Base-by-base conservation (phyloP, 1,284 basidiomycete species). In the Marasmius tenuissimus region DNA sequence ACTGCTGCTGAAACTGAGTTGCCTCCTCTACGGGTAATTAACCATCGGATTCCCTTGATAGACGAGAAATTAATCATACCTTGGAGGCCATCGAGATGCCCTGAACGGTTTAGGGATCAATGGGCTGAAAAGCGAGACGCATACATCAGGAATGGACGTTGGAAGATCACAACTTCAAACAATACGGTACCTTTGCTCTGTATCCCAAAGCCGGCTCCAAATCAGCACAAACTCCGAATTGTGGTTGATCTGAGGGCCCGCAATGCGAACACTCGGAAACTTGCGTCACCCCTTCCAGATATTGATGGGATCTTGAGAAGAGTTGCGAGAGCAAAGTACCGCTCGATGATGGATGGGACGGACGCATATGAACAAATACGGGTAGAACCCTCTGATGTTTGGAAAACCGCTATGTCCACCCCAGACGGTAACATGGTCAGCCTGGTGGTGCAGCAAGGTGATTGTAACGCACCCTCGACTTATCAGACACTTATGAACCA, bases 311-410 rank as follows among this genome's bases (percentile, higher is more conserved):
- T 62, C 69, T 5, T 76, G 75, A 65, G 66, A 65, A 7, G 62
- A 73, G 18, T 78, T 72, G 76, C 47, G 74, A 12, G 73, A 75
- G 34, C 57, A 62, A 9, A 47, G 77, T 5, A 66, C 60, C 34
- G 73, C 72, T n/a, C 33, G 14, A 27, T 49, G n/a, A 12, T 42
- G n/a, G 40, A 42, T 6, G 40, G 40, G 2, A 42, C 11, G n/a
- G 40, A 4, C 75, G 65, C 70, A 0, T 75, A 77, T 42, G 62
- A 74, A 38, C 70, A 77, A 45, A 72, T 76, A 11, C 35, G 62
- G 0, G 62, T 76, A 0, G 35, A 67, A 0, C 66, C 69, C 0
- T 67, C 72, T 7, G 68, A 76, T 39, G 69, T 75, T 18, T 49
- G 0, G 65, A 45, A 58, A 1, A 70, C 65, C 0, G 45, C 66